Conservation (phyloP, 805 yeast species). For the Sugiyamaella marilandica region DNA sequence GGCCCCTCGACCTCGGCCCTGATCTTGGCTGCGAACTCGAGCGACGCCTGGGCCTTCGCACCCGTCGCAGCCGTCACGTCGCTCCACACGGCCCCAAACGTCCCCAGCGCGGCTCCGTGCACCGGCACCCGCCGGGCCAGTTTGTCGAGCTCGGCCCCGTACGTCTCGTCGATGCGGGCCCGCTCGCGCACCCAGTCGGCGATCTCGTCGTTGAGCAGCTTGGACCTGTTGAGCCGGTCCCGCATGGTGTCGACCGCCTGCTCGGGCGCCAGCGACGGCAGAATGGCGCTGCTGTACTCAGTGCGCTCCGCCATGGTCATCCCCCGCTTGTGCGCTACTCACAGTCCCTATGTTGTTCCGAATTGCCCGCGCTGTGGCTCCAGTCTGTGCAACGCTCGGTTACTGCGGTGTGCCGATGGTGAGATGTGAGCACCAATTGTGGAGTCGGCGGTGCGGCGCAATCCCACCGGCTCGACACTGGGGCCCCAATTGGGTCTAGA, state of each 20-base stretch:
- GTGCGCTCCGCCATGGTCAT: slow-evolving; percentile 6
- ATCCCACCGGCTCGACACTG: too few relatives aligned
- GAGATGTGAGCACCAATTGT: background rate
- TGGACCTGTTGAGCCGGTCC: slow-evolving; percentile 52
- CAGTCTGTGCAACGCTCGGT: too few relatives aligned
- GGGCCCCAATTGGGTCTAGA: too few relatives aligned
- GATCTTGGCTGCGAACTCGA: slow-evolving; percentile 34
- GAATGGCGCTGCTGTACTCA: slow-evolving; percentile 38
- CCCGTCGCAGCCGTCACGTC: slow-evolving; percentile 24
- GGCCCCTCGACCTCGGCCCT: slow-evolving; percentile 36
- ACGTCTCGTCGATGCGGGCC: slow-evolving; percentile 43
- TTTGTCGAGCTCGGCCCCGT: slow-evolving; percentile 45
- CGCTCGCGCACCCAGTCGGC: slow-evolving; percentile 57
- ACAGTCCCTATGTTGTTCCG: too few relatives aligned
- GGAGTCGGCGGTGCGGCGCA: background rate
- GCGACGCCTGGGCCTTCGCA: slow-evolving; percentile 28
- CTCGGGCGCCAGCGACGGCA: slow-evolving; percentile 47
- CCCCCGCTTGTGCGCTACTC: too few relatives aligned
- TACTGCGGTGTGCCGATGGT: background rate
- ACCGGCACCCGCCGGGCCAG: slow-evolving; percentile 30
- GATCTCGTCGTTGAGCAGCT: slow-evolving; percentile 53
- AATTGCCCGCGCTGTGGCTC: too few relatives aligned
- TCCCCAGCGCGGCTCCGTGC: slow-evolving; percentile 24
- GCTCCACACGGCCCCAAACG: slow-evolving; percentile 27
- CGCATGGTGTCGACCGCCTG: slow-evolving; percentile 58